These are phyloP conservation scores for Saussurea involucrata DNA, from an alignment of 129 eudicot species.

Conservation along the genomic window DNA sequence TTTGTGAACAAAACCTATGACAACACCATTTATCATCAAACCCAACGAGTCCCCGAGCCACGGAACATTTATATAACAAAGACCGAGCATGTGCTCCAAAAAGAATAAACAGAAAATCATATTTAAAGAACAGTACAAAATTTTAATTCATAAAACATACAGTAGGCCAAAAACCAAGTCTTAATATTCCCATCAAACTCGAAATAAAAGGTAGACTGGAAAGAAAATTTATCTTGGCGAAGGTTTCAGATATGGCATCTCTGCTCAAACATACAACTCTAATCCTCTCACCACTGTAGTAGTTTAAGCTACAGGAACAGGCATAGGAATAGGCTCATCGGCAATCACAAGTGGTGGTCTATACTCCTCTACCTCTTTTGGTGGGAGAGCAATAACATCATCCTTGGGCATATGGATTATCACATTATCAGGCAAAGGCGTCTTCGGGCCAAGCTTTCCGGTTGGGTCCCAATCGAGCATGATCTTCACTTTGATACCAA, in stretches of 20 bases:
- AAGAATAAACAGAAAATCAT: not conserved
- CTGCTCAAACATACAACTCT: conserved; percentile 10
- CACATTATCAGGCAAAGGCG: conserved; percentile 51
- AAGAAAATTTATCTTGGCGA: not conserved
- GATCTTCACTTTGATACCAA: conserved; percentile 53
- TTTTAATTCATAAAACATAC: not conserved
- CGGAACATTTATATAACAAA: not conserved
- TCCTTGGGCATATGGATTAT: conserved; percentile 43
- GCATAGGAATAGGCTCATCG: conserved; percentile 21
- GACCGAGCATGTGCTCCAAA: not conserved
- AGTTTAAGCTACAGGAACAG: not conserved
- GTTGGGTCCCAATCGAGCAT: conserved; percentile 61
- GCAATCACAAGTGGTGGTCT: conserved; percentile 19
- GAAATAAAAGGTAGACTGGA: not conserved
- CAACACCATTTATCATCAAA: not conserved
- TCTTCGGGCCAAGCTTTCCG: conserved; percentile 47
- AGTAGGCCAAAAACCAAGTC: not conserved
- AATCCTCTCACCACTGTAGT: not conserved
- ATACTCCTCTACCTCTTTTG: conserved; percentile 26
- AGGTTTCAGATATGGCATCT: conserved; percentile 7
- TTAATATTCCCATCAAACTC: not conserved
- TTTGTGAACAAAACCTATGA: not conserved
- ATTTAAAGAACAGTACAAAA: not conserved
- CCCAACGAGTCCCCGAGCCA: not conserved
- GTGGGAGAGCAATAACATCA: conserved; percentile 9